Base-by-base conservation (phyloP, 2,329 filamentous ascomycete species). In the Bisporella sp. region DNA sequence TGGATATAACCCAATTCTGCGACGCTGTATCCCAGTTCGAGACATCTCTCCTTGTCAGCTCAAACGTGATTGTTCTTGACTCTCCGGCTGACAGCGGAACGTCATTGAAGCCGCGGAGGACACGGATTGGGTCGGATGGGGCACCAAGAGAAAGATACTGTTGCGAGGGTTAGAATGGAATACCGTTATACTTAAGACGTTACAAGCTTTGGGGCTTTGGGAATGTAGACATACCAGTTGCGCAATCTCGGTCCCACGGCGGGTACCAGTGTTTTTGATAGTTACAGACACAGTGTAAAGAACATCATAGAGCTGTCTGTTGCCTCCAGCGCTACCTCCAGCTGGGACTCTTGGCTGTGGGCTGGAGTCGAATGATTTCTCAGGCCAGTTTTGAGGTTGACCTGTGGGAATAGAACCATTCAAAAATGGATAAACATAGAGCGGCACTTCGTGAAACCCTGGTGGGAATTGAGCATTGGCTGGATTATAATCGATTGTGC, bases 41-140 rank as follows among this genome's bases (percentile, higher is more conserved):
- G 50, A 97, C 61, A 65, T 97, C 92, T 47, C 89, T 81, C 37
- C 91, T 78, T 4, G 84, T 93, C 49, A 97, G 69, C 9, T 82
- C 75, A 1, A 80, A 82, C 1, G 68, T 74, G 72, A 95, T 95
- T 2, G 75, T 79, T 4, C 71, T 74, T 47, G 76, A 80, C 69
- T 83, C 68, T 9, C 86, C 86, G 0, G 88, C 76, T 1, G 78
- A 73, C 54, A 96, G 81, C 46, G 73, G 74, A 48, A 96, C 68
- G 46, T 89, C 82, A 52, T 95, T 87, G 64, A 96, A 97, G 48
- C 84, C 84, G 50, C 92, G 84, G 11, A 97, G 82, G 8, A 82
- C 75, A 30, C 76, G 70, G 5, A 74, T 70, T 2, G 82, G 78
- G 62, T 96, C 87, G 29, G 82, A 75, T 0, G 85, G 78, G 0